Base-by-base conservation (phyloP, 352 stramenopile genomes). In the Phytopythium litorale region DNA sequence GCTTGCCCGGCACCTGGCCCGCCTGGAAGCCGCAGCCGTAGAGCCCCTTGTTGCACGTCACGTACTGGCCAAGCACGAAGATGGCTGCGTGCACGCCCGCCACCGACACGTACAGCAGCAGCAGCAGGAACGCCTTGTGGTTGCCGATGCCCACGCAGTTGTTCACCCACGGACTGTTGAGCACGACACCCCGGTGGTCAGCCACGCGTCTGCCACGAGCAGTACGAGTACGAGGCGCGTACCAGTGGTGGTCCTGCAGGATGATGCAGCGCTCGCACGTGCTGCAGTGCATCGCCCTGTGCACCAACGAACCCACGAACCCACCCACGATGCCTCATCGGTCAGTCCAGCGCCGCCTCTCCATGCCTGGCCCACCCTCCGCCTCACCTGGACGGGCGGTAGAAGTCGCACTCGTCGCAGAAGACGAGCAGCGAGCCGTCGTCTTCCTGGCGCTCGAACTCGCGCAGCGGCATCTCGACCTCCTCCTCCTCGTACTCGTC, bases 191-290 rank as follows among this genome's bases (percentile, higher is more conserved):
- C 12, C 16, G 18, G 40, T 18, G 40, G 40, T 46, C 16, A 46
- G 40, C 7, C 7, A 45, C 38, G 15, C 13, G 40, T 46, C 16
- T 21, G 40, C 7, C 7, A 45, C 38, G 15, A n/a, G 5, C 6
- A 45, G 5, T n/a, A n/a, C 15, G 38, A 45, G 38, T 19, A 9
- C 38, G 16, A 45, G 42, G 16, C 21, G 67, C 77, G 56, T 65
- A 95, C 86, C 86, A 95, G 60, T 95, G 87, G 43, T 95, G 87
- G 62, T 95, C 87, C 61, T 91, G 80, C 12, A 95, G 69, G 19
- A 92, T 72, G 45, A 95, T 74, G 58, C 87, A 95, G n/a, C 78
- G 66, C 51, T 84, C 68, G 59, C 87, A 95, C 1, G 81, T 90
- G 60, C 83, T 67, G 62, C 87, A 95, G 54, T 95, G 87, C 56